These are phyloP conservation scores for Cercospora sp. DNA, from an alignment of 2,329 filamentous ascomycete genomes.

Conservation along the genomic window DNA sequence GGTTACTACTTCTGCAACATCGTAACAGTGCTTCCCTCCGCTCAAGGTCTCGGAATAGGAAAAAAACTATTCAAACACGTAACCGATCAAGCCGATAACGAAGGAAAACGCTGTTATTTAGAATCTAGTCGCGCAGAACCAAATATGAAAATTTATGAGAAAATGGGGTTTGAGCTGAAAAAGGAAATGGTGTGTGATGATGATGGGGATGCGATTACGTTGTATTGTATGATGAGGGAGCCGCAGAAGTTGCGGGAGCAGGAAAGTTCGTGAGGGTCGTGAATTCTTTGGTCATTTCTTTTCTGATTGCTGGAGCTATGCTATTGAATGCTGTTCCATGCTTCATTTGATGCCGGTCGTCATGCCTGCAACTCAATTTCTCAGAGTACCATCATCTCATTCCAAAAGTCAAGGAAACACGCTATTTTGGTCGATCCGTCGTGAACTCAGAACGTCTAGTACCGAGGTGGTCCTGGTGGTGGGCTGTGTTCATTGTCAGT, in stretches of 20 bases:
- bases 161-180: constrained; percentile 64
- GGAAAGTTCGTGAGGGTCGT: neutral
- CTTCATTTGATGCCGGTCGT: neutral
- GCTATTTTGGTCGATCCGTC: neutral
- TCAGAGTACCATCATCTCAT: neutral
- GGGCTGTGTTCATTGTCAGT: constrained; percentile 3
- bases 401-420: neutral
- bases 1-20: neutral
- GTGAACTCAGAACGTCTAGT: constrained; percentile 22
- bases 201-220: constrained; percentile 48
- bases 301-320: neutral
- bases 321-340: neutral
- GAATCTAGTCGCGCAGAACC: neutral
- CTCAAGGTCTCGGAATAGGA: neutral
- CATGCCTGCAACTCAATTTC: neutral
- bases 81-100: neutral
- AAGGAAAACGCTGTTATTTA: neutral
- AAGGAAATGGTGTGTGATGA: constrained; percentile 60
- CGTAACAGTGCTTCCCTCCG: neutral
- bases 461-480: constrained; percentile 22
- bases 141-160: neutral
- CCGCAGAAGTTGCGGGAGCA: constrained; percentile 26
- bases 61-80: neutral
- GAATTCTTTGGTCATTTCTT: neutral
- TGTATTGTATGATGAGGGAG: constrained; percentile 50